Base-by-base conservation (phyloP, 306 rosid genomes). In the Castanea mollissima region DNA sequence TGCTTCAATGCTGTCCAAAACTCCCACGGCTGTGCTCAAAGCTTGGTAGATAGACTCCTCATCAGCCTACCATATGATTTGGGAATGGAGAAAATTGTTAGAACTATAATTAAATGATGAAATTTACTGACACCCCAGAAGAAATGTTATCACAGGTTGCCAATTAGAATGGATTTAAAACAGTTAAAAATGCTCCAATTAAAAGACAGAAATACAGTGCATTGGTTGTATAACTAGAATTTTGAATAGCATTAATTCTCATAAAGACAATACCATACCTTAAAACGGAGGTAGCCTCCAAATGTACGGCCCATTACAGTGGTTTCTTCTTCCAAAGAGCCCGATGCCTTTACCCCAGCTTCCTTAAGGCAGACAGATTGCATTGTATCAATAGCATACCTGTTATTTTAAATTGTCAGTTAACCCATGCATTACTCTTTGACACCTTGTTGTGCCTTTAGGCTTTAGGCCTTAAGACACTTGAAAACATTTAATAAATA, bases 241-340 rank as follows among this genome's bases (percentile, higher is more conserved):
- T 75, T 49, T 65, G n/a, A 12, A 12, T 3, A 25, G 1, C 14
- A 52, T 2, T 72, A 4, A 19, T 54, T 35, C 78, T 55, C 63
- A 16, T n/a, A 12, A 59, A 67, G 25, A 18, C 27, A 72, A 55
- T 58, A 51, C 16, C 68, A 78, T 84, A 95, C 98, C 97, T 91
- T 95, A 15, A 97, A 95, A 14, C 86, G 86, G 76, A 95, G 93
- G 92, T 89, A 95, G 56, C 99, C 99, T 77, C 99, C 98, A 90
- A 95, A 95, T 20, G 97, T 87, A 77, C 86, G 91, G 84, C 93
- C 96, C 64, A 93, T 76, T 71, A 95, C 73, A 82, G 98, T 90
- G 34, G 98, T 89, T 79, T 95, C 96, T 77, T 93, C 97, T 85
- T 91, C 93, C 84, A 71, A 79, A 71, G 91, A 81, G 29, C 84